A percentile compares a stretch with the other conserved stretches of the same genome.
Conservation (phyloP, 2,329 filamentous ascomycete genomes). For the Cladophialophora immunda region DNA sequence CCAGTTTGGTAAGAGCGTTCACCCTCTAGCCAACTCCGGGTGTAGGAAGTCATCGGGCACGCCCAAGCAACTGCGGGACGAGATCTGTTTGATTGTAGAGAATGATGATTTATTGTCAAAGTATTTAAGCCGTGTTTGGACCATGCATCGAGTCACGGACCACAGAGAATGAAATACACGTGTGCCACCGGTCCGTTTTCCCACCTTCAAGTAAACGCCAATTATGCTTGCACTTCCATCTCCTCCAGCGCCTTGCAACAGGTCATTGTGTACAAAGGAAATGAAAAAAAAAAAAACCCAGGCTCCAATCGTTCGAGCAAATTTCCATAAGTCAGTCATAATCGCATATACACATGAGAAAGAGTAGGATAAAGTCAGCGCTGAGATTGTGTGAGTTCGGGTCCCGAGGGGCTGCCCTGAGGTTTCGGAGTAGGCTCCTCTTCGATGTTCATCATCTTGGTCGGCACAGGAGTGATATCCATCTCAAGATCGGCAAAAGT, state of each 20-base stretch:
- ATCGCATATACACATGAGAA: conserved; percentile 34
- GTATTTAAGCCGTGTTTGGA: conserved; percentile 16
- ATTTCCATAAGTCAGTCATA: conserved; percentile 29
- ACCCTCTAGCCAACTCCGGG: not conserved
- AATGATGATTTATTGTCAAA: conserved; percentile 6
- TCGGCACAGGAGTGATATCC: conserved; percentile 39
- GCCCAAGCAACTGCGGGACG: not conserved
- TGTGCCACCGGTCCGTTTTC: conserved; percentile 7
- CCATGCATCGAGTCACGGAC: not conserved
- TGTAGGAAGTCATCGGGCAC: too few species aligned
- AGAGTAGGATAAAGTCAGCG: conserved; percentile 24
- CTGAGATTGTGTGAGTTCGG: conserved; percentile 15
- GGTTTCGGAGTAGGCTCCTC: conserved; percentile 37
- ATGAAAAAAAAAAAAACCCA: conserved; percentile 18
- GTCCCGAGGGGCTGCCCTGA: conserved; percentile 27
- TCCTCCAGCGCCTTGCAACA: conserved; percentile 39
- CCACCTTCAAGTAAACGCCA: conserved; percentile 16
- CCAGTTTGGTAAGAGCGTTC: not conserved
- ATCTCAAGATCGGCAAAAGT: conserved; percentile 51
- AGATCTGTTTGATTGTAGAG: not conserved
- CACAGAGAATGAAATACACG: conserved; percentile 22
- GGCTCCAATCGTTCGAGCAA: conserved; percentile 28
- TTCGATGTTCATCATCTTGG: conserved; percentile 35
- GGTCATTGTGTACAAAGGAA: conserved; percentile 36
- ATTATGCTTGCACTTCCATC: conserved; percentile 12